These are phyloP conservation scores for Clarireedia homoeocarpa DNA, from an alignment of 2,329 filamentous ascomycete genomes.

Conservation along the genomic window DNA sequence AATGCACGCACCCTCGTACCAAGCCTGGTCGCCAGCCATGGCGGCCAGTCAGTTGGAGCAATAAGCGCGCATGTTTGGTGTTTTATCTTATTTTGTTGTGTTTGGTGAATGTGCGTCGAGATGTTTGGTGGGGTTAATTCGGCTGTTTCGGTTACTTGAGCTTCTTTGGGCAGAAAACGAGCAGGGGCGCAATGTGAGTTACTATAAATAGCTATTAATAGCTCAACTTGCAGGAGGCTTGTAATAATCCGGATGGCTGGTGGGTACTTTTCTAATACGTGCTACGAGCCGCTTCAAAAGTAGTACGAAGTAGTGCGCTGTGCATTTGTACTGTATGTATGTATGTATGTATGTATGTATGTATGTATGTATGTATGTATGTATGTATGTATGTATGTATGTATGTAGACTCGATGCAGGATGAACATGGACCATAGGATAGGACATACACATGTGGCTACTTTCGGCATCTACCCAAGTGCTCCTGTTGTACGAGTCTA, in stretches of 20 bases:
- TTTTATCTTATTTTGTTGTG: too few relatives aligned
- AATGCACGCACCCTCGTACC: not conserved
- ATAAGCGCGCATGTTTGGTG: slow-evolving; percentile 1
- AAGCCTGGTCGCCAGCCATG: not conserved
- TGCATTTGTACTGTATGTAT: not conserved
- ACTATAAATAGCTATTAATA: not conserved
- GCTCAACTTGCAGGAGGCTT: not conserved
- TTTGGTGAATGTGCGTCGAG: too few relatives aligned
- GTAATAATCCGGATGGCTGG: not conserved
- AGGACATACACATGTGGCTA: too few relatives aligned
- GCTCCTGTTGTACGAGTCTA: too few relatives aligned
- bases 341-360: too few relatives aligned
- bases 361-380: too few relatives aligned
- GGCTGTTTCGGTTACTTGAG: not conserved
- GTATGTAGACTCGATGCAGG: too few relatives aligned
- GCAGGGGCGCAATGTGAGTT: not conserved
- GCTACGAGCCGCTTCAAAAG: not conserved
- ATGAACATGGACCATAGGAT: too few relatives aligned
- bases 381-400: too few relatives aligned
- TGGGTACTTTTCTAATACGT: slow-evolving; percentile 4
- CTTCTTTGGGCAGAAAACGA: not conserved
- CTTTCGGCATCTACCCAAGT: too few relatives aligned
- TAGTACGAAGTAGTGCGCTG: not conserved
- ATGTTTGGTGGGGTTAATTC: not conserved
- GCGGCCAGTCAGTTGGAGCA: not conserved